phyloP scores from a whole-genome alignment of 1,139 yeast genomes.

The Kodamaea sp. region DNA sequence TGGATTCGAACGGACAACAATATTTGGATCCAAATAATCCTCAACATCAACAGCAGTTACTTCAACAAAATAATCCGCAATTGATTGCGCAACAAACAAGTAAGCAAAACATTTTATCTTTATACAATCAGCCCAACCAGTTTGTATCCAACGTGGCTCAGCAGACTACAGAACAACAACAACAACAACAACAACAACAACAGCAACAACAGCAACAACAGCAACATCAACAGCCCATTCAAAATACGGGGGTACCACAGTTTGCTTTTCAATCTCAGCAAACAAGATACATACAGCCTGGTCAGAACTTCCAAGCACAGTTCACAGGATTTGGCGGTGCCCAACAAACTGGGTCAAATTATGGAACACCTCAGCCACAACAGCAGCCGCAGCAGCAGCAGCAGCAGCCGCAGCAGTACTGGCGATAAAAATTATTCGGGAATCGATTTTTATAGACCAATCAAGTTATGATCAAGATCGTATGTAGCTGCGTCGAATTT shows the following conservation, averaged over 20 bases:
- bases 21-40: constrained; percentile 58
- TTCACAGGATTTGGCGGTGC: constrained; percentile 16
- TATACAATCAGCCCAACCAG: constrained; percentile 39
- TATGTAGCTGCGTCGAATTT: too few species aligned
- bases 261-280: constrained; percentile 1
- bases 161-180: constrained; percentile 18
- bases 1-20: constrained; percentile 61
- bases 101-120: constrained; percentile 43
- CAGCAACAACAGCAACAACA: constrained; percentile 24
- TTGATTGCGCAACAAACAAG: constrained; percentile 45
- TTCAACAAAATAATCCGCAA: constrained; percentile 47
- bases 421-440: too few species aligned
- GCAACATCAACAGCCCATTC: constrained; percentile 13
- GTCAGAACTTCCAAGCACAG: constrained; percentile 11
- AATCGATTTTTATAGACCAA: too few species aligned
- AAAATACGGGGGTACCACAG: constrained; percentile 15
- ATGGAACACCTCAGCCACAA: constrained; percentile 10
- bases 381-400: constrained; percentile 10
- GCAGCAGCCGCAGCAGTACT: neutral
- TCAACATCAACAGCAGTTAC: constrained; percentile 51
- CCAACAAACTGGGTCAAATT: constrained; percentile 8
- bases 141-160: constrained; percentile 29
- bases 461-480: too few species aligned
- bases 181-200: constrained; percentile 18
- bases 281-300: constrained; percentile 2